Evolutionary conservation across 2,329 filamentous ascomycete species (phyloP).

Genomic region (Ophiostoma triangulosporum): DNA sequence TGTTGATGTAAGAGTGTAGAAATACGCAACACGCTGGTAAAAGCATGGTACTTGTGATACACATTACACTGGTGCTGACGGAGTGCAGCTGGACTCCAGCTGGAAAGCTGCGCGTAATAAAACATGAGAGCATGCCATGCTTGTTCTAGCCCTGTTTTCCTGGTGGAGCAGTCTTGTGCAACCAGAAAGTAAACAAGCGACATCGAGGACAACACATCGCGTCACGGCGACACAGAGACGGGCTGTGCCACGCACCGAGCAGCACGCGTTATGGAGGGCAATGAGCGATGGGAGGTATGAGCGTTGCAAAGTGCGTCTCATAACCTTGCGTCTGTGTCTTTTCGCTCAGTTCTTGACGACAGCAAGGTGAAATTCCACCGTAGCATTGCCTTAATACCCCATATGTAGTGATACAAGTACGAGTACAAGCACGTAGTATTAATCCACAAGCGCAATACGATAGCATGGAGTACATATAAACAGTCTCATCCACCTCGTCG

Average conservation of each 20-base stretch:
- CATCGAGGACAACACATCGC: not conserved
- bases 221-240: not conserved
- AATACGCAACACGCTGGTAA: no score
- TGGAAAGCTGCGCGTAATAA: conserved; percentile 4
- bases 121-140: not conserved
- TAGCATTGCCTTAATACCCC: no score
- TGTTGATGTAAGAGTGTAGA: not conserved
- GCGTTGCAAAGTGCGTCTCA: no score
- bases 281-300: no score
- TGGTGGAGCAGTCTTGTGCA: not conserved
- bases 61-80: not conserved
- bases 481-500: no score
- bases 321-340: no score
- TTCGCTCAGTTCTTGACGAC: no score
- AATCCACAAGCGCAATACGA: no score
- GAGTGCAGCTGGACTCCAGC: not conserved
- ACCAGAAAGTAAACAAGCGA: not conserved
- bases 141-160: not conserved
- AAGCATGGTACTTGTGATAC: no score
- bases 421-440: not conserved
- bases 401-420: no score
- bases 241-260: not conserved
- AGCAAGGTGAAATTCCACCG: no score
- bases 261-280: not conserved
- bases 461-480: no score